Evolutionary conservation across 768 basidiomycete genomes (phyloP), one percentile per base, ranked within the genome.

Genomic region (Brasilioporus rufonigricans): DNA sequence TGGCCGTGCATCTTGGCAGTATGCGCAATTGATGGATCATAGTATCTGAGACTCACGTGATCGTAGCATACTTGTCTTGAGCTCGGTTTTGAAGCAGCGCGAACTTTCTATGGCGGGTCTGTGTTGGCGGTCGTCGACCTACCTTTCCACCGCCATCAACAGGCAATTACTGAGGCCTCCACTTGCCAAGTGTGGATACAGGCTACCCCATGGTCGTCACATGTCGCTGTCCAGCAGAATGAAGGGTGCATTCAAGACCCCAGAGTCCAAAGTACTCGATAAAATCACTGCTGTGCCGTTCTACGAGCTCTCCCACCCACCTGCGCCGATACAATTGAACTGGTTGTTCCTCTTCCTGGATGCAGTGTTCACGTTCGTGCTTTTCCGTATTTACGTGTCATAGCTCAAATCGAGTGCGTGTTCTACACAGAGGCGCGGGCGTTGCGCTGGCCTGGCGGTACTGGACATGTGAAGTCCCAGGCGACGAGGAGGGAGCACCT

Each of bases 321-420:
- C 58, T 9, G 38, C n/a, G 9, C 61, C 58, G 21, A 56, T 69
- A 47, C 63, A 57, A 50, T 29, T 70, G 27, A 66, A 67, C 19
- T 65, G 60, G 68, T 9, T 62, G 24, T 65, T 71, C 39, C 63
- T 69, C 43, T 49, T 70, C 29, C 33, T 69, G 29, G 68, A 69
- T 32, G 65, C 63, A 1, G 48, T 70, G 14, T 70, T 70, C 52
- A 71, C 68, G 68, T 69, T 48, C 48, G 68, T 65, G 38, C 23
- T 23, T 36, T 10, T 38, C 38, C 52, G 19, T 40, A 5, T 16
- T 36, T 31, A 40, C 29, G 11, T 29, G 39, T 41, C 44, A 13
- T 43, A 2, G 14, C 47, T 36, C 43, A n/a, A 31, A 41, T 52
- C 14, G 5, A 18, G 45, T 19, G 6, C 33, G 18, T 27, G 11